phyloP scores from a whole-genome alignment of 1,284 basidiomycete genomes.

The Vanrija humicola region DNA sequence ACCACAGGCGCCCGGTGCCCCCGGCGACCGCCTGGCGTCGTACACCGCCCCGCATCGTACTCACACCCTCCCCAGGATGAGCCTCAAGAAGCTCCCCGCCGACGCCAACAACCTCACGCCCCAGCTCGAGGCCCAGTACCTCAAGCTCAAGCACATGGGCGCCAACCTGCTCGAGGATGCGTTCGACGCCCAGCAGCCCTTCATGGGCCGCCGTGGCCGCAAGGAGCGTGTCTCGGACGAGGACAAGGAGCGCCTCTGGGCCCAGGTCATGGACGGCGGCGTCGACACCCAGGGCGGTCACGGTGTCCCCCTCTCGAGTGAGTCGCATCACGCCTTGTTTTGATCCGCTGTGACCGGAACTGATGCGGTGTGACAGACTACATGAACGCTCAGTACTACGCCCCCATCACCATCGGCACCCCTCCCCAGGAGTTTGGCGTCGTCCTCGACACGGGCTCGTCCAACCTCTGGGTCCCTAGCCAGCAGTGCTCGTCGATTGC shows the following conservation, averaged over 20 bases:
- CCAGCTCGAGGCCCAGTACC: constrained; percentile 69
- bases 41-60: neutral
- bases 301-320: constrained; percentile 83
- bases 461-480: constrained; percentile 66
- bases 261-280: constrained; percentile 56
- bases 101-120: constrained; percentile 51
- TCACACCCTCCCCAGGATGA: constrained; percentile 57
- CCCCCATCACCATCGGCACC: constrained; percentile 73
- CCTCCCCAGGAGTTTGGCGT: constrained; percentile 53
- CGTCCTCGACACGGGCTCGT: constrained; percentile 66
- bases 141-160: constrained; percentile 75
- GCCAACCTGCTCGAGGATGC: constrained; percentile 18
- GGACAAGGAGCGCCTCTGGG: constrained; percentile 71
- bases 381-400: constrained; percentile 96
- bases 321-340: constrained; percentile 42
- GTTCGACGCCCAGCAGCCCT: constrained; percentile 57
- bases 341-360: neutral
- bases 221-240: constrained; percentile 47
- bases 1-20: constrained; percentile 9
- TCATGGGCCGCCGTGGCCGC: constrained; percentile 65
- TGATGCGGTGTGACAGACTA: constrained; percentile 61
- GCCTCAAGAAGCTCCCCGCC: constrained; percentile 71
- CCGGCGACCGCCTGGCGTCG: constrained; percentile 39
- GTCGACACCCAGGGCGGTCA: constrained; percentile 66
- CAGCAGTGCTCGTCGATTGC: constrained; percentile 87